Evolutionary conservation across 2,329 filamentous ascomycete species (phyloP), one percentile per base, ranked within the genome.

Genomic region (Fusarium solani-melongenae): DNA sequence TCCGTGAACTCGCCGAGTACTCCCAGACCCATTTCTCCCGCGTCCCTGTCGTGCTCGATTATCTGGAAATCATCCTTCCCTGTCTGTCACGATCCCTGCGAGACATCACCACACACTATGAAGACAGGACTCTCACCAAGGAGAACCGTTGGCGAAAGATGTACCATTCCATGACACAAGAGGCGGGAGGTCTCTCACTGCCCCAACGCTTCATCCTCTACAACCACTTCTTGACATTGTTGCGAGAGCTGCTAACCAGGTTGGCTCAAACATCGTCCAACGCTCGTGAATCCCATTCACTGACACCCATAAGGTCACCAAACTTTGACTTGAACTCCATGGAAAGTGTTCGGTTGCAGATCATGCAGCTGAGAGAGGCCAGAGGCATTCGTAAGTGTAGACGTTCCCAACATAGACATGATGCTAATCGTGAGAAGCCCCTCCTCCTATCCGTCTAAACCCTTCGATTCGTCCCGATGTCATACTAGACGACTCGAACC

Each of bases 121-220:
- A 89, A 36, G 86, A 91, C 75, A 85, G 82, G 38, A 83, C 82
- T 6, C 72, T 86, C 46, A 82, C 83, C 20, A 86, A 84, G 62
- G 84, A 87, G 69, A 81, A 84, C 38, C 85, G 89, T 62, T 92
- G 90, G 90, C 84, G 86, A 46, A 85, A 84, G 72, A 91, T 91
- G 88, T 89, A 87, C 76, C 84, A 90, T 77, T 80, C 82, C 6
- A 85, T 91, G 84, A 85, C 84, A 9, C 83, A 86, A 27, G 88
- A 91, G 76, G 85, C 85, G 5, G 85, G 83, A 3, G 87, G 86
- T 0, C 83, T 89, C 34, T 82, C 83, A 7, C 80, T 92, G 2
- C 85, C 86, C 1, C 85, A 86, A 17, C 83, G 89, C 8, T 91
- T 91, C 69, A 79, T 84, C 31, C 83, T 90, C 62, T 91, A 89